Percentiles rank a stretch among this genome's conserved stretches.
phyloP scores from a whole-genome alignment of 2,329 filamentous ascomycete genomes.

The Trichoderma brevicompactum region DNA sequence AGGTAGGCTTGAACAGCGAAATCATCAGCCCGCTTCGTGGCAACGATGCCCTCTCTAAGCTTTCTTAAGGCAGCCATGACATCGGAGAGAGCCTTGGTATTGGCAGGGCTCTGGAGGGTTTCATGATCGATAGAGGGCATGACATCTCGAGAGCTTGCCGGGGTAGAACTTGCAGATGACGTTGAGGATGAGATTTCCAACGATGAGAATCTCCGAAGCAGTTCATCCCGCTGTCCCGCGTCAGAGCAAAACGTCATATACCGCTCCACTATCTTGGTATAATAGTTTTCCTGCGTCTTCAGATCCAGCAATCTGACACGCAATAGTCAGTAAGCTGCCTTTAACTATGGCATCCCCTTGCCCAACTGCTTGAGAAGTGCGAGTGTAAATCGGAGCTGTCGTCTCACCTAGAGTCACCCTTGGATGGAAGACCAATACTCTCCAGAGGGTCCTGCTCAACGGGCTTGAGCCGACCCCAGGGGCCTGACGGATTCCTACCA shows the following conservation, averaged over 20 bases:
- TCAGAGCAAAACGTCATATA: constrained; percentile 89
- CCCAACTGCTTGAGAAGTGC: background rate
- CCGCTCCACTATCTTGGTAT: constrained; percentile 81
- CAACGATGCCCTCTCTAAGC: constrained; percentile 86
- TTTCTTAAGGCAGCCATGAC: constrained; percentile 88
- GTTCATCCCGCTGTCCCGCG: constrained; percentile 69
- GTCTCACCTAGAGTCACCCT: constrained; percentile 80
- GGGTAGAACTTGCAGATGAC: background rate
- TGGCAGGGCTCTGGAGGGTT: constrained; percentile 37
- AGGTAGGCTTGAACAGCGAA: constrained; percentile 91
- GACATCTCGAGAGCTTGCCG: background rate
- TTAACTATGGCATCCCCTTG: background rate
- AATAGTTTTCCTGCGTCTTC: constrained; percentile 83
- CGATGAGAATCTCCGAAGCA: constrained; percentile 75
- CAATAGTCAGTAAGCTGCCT: background rate
- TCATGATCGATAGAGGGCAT: constrained; percentile 13
- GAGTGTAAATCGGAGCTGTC: background rate
- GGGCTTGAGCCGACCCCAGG: constrained; percentile 75
- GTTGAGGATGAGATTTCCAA: constrained; percentile 45
- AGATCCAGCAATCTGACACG: constrained; percentile 66
- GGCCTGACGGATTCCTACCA: constrained; percentile 50
- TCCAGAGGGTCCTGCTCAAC: constrained; percentile 77
- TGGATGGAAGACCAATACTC: constrained; percentile 82
- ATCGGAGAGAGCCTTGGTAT: constrained; percentile 68
- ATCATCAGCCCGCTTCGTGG: constrained; percentile 72